Percentiles rank a stretch among this genome's conserved stretches.
Evolutionary conservation across 768 basidiomycete genomes (phyloP).

Genomic region (Nidula microcarpa): DNA sequence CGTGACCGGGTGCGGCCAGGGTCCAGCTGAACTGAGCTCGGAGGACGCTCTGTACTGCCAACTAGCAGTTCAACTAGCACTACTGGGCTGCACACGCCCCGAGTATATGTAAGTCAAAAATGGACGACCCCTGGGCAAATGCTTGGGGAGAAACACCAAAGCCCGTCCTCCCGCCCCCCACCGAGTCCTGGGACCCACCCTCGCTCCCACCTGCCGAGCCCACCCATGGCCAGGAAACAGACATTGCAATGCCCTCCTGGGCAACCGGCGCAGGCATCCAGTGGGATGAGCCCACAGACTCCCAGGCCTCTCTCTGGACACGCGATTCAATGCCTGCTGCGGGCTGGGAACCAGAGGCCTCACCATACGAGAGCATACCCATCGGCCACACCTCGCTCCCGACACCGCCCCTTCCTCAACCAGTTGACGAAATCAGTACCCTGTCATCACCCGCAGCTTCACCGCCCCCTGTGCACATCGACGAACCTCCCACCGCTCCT

Average conservation of each 20-base stretch:
- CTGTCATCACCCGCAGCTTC: slow-evolving; percentile 3
- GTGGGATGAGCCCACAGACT: slow-evolving; percentile 47
- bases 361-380: slow-evolving; percentile 38
- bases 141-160: slow-evolving; percentile 57
- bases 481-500: not conserved
- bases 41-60: no score
- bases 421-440: not conserved
- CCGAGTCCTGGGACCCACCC: not conserved
- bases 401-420: slow-evolving; percentile 5
- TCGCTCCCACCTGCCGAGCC: slow-evolving; percentile 11
- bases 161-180: slow-evolving; percentile 1
- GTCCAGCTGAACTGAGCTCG: no score
- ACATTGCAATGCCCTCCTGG: slow-evolving; percentile 59
- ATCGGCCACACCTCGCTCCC: slow-evolving; percentile 21
- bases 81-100: no score
- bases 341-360: slow-evolving; percentile 30
- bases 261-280: slow-evolving; percentile 35
- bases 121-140: slow-evolving; percentile 80
- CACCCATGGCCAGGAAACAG: slow-evolving; percentile 44
- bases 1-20: no score
- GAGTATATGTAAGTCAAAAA: slow-evolving; percentile 15
- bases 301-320: slow-evolving; percentile 40
- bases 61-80: no score
- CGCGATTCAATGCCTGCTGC: slow-evolving; percentile 10
- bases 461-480: not conserved